Evolutionary conservation across 2,329 filamentous ascomycete genomes (phyloP), one percentile per base, ranked within the genome.

Genomic region (Aspergillus melleus): DNA sequence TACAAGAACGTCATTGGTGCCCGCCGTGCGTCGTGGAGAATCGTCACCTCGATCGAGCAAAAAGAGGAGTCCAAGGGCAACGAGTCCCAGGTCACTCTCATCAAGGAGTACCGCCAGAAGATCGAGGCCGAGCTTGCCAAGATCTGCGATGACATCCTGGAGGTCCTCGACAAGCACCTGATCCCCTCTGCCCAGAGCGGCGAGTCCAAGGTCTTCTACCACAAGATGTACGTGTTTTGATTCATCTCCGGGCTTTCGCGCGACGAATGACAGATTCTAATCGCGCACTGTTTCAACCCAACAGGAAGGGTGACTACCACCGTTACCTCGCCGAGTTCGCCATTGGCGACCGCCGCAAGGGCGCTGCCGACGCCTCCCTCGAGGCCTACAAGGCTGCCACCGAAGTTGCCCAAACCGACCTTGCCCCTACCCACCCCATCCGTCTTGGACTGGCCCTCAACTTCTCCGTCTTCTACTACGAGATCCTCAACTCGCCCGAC

Each of bases 11-110:
- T 97, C 78, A 95, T 97, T 76, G 93, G 93, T 80, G 91, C 93
- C 73, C 90, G 93, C 79, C 93, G 93, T 88, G 93, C 93, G 68
- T 97, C 93, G 68, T 97, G 93, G 93, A 91, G 93, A 86, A 97
- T 97, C 80, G 91, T 97, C 76, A 95, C 93, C 77, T 96, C 92
- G 72, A 97, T 97, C 76, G 94, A 97, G 87, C 94, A 97, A 84
- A 97, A 97, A 88, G 94, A 98, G 85, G 94, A 98, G 85, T 95
- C 91, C 77, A 98, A 98, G 90, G 93, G 93, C 85, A 96, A 94
- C 82, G 90, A 92, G 72, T 86, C 88, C 72, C 93, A 97, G 83
- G 92, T 97, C 70, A 80, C 83, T 72, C 86, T 95, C 67, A 97
- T 98, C 85, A 95, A 95, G 86, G 92, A 96, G 80, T 98, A 98